A percentile compares a stretch with the other conserved stretches of the same genome.
These are phyloP conservation scores for Lichtheimia corymbifera DNA, from an alignment of 371 early-diverging fungal species.

Conservation along the genomic window DNA sequence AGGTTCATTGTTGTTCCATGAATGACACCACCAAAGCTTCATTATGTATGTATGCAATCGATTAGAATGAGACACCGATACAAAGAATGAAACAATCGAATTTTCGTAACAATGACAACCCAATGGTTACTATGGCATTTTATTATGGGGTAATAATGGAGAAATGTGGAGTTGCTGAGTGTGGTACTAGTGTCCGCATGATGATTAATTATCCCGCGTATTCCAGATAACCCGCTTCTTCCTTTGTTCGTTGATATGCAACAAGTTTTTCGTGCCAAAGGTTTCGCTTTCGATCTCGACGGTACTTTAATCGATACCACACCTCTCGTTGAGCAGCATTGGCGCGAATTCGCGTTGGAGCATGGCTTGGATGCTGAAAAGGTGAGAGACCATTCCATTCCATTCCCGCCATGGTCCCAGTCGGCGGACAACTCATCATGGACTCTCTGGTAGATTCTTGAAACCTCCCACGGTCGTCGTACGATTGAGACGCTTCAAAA, in stretches of 20 bases:
- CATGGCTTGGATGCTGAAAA: slow-evolving; percentile 43
- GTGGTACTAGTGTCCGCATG: no score
- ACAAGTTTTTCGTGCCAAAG: slow-evolving; percentile 20
- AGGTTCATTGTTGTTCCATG: no score
- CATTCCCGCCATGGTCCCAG: background rate
- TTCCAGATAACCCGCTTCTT: no score
- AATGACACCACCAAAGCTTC: no score
- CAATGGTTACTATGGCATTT: no score
- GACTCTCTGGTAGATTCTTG: slow-evolving; percentile 26
- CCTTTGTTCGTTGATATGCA: background rate
- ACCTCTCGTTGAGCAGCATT: slow-evolving; percentile 40
- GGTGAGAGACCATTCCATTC: slow-evolving; percentile 16
- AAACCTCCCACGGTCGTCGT: slow-evolving; percentile 45
- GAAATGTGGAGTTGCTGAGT: no score
- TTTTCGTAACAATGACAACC: no score
- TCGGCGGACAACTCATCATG: background rate
- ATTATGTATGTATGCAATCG: no score
- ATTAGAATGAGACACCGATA: no score
- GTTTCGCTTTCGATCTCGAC: slow-evolving; percentile 49
- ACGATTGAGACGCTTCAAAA: slow-evolving; percentile 45
- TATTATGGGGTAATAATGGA: no score
- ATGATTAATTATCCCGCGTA: no score
- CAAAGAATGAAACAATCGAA: no score
- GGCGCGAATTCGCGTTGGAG: slow-evolving; percentile 38
- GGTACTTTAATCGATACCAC: slow-evolving; percentile 55